Percentiles rank a stretch among this genome's conserved stretches.
Evolutionary conservation across 345 rosid species (phyloP).

Genomic region (Euclidium syriacum): DNA sequence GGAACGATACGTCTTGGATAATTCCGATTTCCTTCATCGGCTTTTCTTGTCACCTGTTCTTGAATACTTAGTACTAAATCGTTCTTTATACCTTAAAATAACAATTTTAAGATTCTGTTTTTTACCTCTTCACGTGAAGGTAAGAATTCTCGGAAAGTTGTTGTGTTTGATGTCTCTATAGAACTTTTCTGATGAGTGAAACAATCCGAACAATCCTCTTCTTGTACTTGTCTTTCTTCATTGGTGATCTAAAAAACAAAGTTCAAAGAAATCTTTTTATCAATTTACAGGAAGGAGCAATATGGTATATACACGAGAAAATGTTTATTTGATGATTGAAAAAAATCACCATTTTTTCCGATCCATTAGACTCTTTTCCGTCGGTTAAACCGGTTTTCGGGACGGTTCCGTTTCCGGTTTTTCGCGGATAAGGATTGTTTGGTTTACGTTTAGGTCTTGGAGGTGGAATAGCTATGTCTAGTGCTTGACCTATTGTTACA

Average conservation of each 20-base stretch:
- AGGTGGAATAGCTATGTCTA: constrained; percentile 90
- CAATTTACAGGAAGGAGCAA: neutral
- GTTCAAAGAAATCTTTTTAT: neutral
- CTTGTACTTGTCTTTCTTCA: constrained; percentile 40
- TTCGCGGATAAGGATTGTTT: constrained; percentile 90
- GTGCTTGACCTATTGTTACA: constrained; percentile 59
- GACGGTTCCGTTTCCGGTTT: constrained; percentile 38
- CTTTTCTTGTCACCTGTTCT: constrained; percentile 41
- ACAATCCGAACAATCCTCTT: constrained; percentile 66
- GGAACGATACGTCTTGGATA: constrained; percentile 61
- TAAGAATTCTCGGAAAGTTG: constrained; percentile 56
- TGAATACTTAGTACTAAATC: constrained; percentile 38
- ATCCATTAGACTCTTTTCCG: constrained; percentile 51
- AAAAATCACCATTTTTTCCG: no score
- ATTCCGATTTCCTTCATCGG: constrained; percentile 33
- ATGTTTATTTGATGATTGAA: no score
- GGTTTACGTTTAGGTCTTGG: constrained; percentile 97
- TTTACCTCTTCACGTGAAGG: constrained; percentile 51
- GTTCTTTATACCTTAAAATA: constrained; percentile 29
- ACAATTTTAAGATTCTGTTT: constrained; percentile 31
- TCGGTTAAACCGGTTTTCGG: constrained; percentile 41
- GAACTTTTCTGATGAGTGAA: constrained; percentile 45
- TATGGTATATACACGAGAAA: no score
- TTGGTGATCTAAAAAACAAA: constrained; percentile 43
- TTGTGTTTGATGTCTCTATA: constrained; percentile 38